Conservation (phyloP, 495 filamentous ascomycete genomes). For the Niebla homalea region DNA sequence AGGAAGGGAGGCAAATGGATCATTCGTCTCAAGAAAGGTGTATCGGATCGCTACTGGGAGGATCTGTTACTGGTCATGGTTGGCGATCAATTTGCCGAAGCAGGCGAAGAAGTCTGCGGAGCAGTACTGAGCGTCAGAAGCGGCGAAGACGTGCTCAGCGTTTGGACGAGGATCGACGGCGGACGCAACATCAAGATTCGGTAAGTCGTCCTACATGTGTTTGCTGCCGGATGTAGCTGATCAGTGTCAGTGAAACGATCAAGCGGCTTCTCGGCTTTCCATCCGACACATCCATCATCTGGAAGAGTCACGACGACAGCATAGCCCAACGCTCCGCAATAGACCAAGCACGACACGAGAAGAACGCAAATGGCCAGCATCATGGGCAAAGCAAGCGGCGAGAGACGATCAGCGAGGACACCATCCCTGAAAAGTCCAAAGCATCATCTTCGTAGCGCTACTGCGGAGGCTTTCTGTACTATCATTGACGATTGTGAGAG, state of each 20-base stretch:
- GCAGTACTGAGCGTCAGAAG: constrained; percentile 86
- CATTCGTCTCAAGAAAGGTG: constrained; percentile 87
- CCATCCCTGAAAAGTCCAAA: constrained; percentile 32
- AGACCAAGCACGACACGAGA: constrained; percentile 71
- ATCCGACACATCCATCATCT: constrained; percentile 76
- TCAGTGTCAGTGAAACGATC: constrained; percentile 65
- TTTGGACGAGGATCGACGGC: constrained; percentile 89
- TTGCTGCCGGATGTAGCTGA: background rate
- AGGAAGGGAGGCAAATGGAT: constrained; percentile 96
- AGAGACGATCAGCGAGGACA: constrained; percentile 32
- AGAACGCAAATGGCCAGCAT: constrained; percentile 36
- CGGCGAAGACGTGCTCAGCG: constrained; percentile 92
- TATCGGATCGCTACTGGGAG: constrained; percentile 96
- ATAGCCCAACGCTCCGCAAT: constrained; percentile 71
- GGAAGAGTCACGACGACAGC: constrained; percentile 80
- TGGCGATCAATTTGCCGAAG: constrained; percentile 90
- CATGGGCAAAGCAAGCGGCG: constrained; percentile 36
- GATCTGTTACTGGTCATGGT: constrained; percentile 82
- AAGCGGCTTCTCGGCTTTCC: constrained; percentile 78
- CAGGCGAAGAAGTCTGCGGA: constrained; percentile 87
- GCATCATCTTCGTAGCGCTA: constrained; percentile 7
- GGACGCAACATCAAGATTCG: constrained; percentile 92
- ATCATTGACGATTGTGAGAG: constrained; percentile 14
- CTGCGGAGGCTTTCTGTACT: constrained; percentile 8
- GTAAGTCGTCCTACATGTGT: constrained; percentile 35